phyloP scores from a whole-genome alignment of 2,329 filamentous ascomycete genomes.

The Myriosclerotinia duriaeana region DNA sequence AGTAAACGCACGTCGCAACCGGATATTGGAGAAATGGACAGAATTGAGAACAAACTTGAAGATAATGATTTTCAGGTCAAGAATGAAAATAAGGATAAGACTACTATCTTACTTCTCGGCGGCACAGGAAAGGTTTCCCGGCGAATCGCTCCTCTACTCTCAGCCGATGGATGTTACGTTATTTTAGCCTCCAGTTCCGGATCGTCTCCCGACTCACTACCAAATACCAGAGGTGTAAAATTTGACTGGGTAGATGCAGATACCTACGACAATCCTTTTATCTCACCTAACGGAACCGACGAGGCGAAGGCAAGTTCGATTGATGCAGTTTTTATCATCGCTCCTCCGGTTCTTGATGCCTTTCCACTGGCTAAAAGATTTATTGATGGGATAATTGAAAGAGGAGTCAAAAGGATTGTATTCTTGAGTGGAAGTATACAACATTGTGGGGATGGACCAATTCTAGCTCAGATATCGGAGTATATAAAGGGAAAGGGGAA shows the following conservation, averaged over 20 bases:
- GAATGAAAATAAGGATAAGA: neutral
- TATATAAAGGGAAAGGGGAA: conserved; percentile 41
- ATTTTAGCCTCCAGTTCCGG: conserved; percentile 45
- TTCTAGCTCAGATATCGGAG: conserved; percentile 43
- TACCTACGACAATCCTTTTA: conserved; percentile 45
- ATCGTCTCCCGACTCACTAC: conserved; percentile 26
- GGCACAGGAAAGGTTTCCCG: conserved; percentile 49
- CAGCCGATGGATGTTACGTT: conserved; percentile 36
- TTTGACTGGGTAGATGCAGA: conserved; percentile 49
- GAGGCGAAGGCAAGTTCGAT: conserved; percentile 31
- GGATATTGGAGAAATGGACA: neutral
- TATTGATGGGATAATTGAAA: conserved; percentile 44
- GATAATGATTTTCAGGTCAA: neutral
- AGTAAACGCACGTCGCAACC: neutral
- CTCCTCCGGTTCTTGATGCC: conserved; percentile 41
- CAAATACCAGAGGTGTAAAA: conserved; percentile 34
- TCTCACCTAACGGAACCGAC: neutral
- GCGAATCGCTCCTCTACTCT: conserved; percentile 44
- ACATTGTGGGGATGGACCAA: conserved; percentile 42
- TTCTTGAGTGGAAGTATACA: conserved; percentile 45
- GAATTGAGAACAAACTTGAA: neutral
- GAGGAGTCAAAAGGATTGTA: conserved; percentile 47
- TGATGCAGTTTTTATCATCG: conserved; percentile 46
- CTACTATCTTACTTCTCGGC: conserved; percentile 41
- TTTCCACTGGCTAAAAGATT: conserved; percentile 44